These are phyloP conservation scores for Septoria petroselini DNA, from an alignment of 2,329 filamentous ascomycete species.

Conservation along the genomic window DNA sequence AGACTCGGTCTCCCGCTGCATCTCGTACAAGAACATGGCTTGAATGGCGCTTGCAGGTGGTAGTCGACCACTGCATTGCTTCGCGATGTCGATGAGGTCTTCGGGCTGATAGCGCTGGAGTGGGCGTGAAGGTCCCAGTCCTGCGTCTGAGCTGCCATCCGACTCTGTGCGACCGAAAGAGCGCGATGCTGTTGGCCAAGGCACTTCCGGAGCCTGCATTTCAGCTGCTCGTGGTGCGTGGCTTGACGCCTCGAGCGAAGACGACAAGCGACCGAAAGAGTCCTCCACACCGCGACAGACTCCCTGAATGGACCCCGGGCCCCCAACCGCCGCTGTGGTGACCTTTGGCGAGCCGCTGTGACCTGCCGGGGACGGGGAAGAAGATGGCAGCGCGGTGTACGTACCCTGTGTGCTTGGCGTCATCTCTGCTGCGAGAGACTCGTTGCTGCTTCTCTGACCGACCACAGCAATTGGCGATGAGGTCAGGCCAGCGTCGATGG, in stretches of 20 bases:
- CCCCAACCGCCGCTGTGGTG: no score
- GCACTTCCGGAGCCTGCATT: neutral
- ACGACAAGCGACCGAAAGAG: no score
- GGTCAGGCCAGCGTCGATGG: neutral
- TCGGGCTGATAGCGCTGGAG: conserved; percentile 2
- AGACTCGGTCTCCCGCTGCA: conserved; percentile 29
- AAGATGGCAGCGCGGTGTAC: neutral
- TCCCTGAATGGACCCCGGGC: no score
- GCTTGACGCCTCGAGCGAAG: no score
- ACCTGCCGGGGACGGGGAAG: neutral
- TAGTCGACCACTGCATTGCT: conserved; percentile 22
- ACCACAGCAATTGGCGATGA: neutral
- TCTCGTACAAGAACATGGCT: conserved; percentile 34
- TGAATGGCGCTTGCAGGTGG: conserved; percentile 30
- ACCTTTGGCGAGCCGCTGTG: no score
- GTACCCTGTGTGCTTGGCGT: neutral
- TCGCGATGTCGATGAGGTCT: conserved; percentile 20
- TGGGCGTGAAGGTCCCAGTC: neutral
- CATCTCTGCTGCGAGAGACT: neutral
- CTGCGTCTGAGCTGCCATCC: neutral
- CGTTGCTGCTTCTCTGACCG: neutral
- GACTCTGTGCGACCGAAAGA: neutral
- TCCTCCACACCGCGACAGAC: no score
- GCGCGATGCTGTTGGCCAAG: neutral
- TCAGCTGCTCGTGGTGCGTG: neutral